Evolutionary conservation across 78 protist species (phyloP).

Genomic region (Trichosphaerium sp.): DNA sequence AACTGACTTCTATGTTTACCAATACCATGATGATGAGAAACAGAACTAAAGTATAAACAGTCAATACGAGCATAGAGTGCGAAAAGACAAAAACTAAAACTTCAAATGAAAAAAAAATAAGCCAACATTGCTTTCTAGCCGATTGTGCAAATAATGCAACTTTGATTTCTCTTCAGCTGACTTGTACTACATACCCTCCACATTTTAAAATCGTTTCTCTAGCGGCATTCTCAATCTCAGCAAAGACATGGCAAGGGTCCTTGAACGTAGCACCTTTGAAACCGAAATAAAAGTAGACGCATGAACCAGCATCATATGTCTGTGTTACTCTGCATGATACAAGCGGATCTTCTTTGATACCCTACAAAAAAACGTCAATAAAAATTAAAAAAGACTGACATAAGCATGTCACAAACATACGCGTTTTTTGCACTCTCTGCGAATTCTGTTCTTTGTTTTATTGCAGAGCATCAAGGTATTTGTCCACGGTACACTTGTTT

Average conservation of each 20-base stretch:
- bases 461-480: conserved; percentile 6
- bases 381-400: no score
- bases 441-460: neutral
- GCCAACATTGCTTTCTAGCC: no score
- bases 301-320: conserved; percentile 21
- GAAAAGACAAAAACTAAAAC: no score
- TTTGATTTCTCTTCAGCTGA: no score
- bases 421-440: neutral
- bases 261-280: neutral
- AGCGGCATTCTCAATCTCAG: conserved; percentile 13
- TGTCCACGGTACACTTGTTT: conserved; percentile 13
- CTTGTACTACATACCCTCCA: no score
- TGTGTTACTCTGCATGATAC: conserved; percentile 27
- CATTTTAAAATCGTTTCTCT: conserved; percentile 3
- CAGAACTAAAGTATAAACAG: no score
- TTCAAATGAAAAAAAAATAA: no score
- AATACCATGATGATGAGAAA: conserved; percentile 1
- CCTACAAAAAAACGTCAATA: no score
- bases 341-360: conserved; percentile 1
- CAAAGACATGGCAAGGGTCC: neutral
- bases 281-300: conserved; percentile 36
- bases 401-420: no score
- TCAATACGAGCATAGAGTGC: no score
- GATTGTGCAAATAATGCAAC: no score
- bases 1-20: neutral